A percentile compares a stretch with the other conserved stretches of the same genome.
Evolutionary conservation across 345 rosid genomes (phyloP).

Genomic region (Hirschfeldia incana): DNA sequence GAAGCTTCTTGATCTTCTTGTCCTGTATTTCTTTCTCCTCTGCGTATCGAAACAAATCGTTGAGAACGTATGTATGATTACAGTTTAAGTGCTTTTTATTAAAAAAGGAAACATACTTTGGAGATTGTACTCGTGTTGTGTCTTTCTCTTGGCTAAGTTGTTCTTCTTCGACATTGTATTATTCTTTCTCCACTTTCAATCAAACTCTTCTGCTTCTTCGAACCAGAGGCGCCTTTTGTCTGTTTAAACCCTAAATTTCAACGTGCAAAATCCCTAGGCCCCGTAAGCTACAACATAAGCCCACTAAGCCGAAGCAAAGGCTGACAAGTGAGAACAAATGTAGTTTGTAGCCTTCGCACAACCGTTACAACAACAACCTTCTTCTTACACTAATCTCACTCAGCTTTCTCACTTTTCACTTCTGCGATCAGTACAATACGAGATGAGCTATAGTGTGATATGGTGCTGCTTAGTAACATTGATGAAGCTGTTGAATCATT

Average conservation of each 20-base stretch:
- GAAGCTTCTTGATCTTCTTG: slow-evolving; percentile 68
- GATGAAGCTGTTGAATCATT: too few relatives aligned
- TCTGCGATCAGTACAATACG: too few relatives aligned
- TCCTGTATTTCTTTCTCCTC: slow-evolving; percentile 81
- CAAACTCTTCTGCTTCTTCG: neutral
- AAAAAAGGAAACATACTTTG: slow-evolving; percentile 45
- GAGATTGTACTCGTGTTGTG: slow-evolving; percentile 83
- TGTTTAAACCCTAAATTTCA: slow-evolving; percentile 20
- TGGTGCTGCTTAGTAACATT: too few relatives aligned
- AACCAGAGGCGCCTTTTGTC: neutral
- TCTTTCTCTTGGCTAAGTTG: slow-evolving; percentile 70
- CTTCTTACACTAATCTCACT: too few relatives aligned
- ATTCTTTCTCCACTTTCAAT: slow-evolving; percentile 8
- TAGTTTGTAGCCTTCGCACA: neutral
- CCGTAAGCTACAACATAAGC: too few relatives aligned
- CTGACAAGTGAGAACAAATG: neutral
- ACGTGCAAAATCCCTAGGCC: too few relatives aligned
- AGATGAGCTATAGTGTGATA: too few relatives aligned
- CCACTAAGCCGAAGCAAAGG: neutral
- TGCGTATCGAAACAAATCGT: slow-evolving; percentile 30
- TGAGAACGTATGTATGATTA: neutral
- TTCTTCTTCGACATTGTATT: slow-evolving; percentile 89
- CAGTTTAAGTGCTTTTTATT: too few relatives aligned
- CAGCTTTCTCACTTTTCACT: too few relatives aligned
- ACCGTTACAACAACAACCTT: too few relatives aligned